Evolutionary conservation across 768 basidiomycete species (phyloP).

Genomic region (Lactarius indigo): DNA sequence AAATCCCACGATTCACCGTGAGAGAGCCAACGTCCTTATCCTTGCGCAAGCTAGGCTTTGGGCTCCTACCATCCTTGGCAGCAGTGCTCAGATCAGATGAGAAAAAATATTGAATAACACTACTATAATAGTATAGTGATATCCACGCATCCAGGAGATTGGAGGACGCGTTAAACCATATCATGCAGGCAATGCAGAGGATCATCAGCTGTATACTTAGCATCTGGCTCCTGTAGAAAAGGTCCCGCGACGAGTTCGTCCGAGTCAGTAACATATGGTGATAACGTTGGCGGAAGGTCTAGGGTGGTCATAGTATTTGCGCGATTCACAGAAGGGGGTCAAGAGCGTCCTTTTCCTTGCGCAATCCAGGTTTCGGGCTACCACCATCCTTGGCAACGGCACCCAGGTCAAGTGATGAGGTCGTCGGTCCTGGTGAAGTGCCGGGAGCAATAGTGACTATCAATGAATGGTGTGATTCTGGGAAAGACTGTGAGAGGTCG

Average conservation of each 20-base stretch:
- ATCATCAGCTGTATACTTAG: background rate
- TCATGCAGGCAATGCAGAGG: background rate
- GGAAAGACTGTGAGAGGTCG: background rate
- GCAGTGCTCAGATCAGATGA: background rate
- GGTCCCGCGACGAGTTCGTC: background rate
- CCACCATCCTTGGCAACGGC: background rate
- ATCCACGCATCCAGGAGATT: no score
- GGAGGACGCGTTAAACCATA: background rate
- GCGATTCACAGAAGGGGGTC: background rate
- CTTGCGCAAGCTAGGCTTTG: background rate
- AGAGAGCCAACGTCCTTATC: background rate
- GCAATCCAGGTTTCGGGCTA: background rate
- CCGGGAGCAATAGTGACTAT: background rate
- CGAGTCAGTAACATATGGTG: background rate
- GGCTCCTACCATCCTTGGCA: background rate
- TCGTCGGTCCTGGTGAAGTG: background rate
- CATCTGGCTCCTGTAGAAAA: background rate
- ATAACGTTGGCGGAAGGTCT: background rate
- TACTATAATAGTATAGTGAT: no score
- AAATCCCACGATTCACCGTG: no score
- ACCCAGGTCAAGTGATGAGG: background rate
- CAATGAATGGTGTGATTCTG: background rate
- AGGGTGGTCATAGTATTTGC: background rate
- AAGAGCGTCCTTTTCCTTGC: background rate
- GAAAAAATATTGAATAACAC: no score